Conservation (phyloP, 2,329 filamentous ascomycete genomes). For the Talaromyces sp. region DNA sequence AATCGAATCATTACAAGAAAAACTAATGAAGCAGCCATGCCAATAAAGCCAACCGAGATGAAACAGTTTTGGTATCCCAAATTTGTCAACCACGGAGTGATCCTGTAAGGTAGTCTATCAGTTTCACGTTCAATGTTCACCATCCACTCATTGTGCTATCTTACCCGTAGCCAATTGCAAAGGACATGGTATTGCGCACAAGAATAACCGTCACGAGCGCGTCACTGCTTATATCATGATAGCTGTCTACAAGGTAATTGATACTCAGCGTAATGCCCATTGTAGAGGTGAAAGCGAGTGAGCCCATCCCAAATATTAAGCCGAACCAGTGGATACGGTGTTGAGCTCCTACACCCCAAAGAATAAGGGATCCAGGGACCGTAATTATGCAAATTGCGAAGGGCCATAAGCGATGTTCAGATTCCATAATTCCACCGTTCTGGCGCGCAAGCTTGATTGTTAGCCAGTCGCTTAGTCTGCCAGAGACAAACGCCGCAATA, state of each 20-base stretch:
- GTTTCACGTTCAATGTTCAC: not conserved
- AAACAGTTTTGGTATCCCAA: slow-evolving; percentile 44
- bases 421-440: slow-evolving; percentile 37
- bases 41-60: slow-evolving; percentile 35
- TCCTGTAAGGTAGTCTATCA: slow-evolving; percentile 18
- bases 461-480: slow-evolving; percentile 35
- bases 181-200: slow-evolving; percentile 45
- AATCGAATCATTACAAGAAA: slow-evolving; percentile 37
- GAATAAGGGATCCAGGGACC: slow-evolving; percentile 28
- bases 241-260: slow-evolving; percentile 38
- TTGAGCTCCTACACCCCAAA: slow-evolving; percentile 39
- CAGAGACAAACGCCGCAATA: slow-evolving; percentile 33
- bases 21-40: slow-evolving; percentile 29
- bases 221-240: slow-evolving; percentile 35
- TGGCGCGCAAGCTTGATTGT: slow-evolving; percentile 21
- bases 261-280: slow-evolving; percentile 33
- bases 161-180: slow-evolving; percentile 41
- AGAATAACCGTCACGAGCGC: slow-evolving; percentile 40
- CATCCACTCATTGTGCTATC: slow-evolving; percentile 2
- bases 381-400: slow-evolving; percentile 30
- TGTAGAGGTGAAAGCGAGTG: slow-evolving; percentile 35
- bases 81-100: slow-evolving; percentile 43
- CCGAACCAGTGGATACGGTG: slow-evolving; percentile 29
- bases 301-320: slow-evolving; percentile 38
- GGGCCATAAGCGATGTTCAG: slow-evolving; percentile 38